phyloP scores from a whole-genome alignment of 345 rosid species.

The Sonneratia caseolaris region DNA sequence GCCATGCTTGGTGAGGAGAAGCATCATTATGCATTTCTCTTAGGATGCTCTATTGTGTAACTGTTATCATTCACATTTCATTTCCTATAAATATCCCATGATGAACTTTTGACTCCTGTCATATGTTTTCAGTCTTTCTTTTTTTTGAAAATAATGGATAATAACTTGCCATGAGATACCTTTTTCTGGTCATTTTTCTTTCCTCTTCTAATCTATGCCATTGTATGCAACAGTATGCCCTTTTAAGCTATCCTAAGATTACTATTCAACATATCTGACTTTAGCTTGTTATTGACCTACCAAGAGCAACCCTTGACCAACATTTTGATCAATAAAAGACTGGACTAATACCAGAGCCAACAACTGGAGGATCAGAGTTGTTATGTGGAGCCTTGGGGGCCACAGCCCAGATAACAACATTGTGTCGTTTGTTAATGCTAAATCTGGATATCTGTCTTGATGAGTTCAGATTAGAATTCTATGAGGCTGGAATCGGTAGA shows the following conservation, averaged over 20 bases:
- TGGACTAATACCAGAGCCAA: not conserved
- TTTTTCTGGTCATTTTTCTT: not conserved
- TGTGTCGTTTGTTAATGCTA: not conserved
- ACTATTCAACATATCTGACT: not conserved
- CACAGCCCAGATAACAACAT: not conserved
- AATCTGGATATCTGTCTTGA: not conserved
- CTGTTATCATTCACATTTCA: not conserved
- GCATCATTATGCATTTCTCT: not conserved
- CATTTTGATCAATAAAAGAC: not conserved
- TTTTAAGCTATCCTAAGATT: not conserved
- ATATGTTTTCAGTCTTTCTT: not conserved
- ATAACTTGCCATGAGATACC: not conserved
- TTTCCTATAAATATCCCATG: not conserved
- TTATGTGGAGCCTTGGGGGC: not conserved
- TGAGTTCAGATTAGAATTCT: not conserved
- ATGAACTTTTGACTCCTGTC: not conserved
- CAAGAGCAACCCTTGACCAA: not conserved
- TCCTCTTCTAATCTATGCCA: not conserved
- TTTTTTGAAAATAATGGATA: not conserved
- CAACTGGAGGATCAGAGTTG: not conserved
- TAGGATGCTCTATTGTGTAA: not conserved
- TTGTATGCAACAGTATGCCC: not conserved
- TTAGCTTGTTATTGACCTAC: not conserved
- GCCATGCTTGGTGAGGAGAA: slow-evolving; percentile 49
- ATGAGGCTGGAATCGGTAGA: not conserved